These are phyloP conservation scores for Volvox carteri DNA, from an alignment of 163 green algal species.

Conservation along the genomic window DNA sequence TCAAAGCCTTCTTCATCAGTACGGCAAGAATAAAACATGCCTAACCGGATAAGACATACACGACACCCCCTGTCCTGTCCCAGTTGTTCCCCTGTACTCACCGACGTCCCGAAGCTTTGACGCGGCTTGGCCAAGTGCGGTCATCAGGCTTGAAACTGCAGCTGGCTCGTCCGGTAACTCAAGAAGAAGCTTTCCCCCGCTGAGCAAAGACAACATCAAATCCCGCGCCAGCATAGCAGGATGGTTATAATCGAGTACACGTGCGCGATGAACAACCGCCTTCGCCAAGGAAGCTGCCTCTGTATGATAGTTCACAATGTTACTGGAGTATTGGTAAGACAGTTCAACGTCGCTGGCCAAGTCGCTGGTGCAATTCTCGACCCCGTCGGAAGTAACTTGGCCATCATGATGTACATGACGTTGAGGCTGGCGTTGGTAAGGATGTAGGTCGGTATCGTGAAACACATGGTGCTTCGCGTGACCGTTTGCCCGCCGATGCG, in stretches of 20 bases:
- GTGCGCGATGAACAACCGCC: not conserved
- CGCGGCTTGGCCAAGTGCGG: constrained; percentile 26
- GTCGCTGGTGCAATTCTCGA: not conserved
- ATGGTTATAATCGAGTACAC: not conserved
- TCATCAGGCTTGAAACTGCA: constrained; percentile 38
- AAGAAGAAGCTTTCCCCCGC: constrained; percentile 44
- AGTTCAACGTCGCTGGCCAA: constrained; percentile 16
- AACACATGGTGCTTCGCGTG: constrained; percentile 2
- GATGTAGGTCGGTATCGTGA: constrained; percentile 21
- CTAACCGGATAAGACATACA: too few species aligned
- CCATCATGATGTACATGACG: constrained; percentile 16
- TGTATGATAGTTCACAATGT: constrained; percentile 30
- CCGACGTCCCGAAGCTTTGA: not conserved
- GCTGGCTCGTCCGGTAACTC: constrained; percentile 42
- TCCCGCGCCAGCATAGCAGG: not conserved
- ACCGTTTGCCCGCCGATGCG: not conserved
- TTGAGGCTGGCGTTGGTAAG: not conserved
- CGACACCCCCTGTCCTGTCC: too few species aligned
- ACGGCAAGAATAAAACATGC: not conserved
- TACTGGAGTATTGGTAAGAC: constrained; percentile 26
- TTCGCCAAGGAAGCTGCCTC: not conserved
- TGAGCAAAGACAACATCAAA: not conserved
- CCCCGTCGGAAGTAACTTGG: not conserved
- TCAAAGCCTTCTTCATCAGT: not conserved
- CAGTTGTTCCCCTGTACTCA: not conserved